Base-by-base conservation (phyloP, 768 basidiomycete species). In the Tubosaeta sp. region DNA sequence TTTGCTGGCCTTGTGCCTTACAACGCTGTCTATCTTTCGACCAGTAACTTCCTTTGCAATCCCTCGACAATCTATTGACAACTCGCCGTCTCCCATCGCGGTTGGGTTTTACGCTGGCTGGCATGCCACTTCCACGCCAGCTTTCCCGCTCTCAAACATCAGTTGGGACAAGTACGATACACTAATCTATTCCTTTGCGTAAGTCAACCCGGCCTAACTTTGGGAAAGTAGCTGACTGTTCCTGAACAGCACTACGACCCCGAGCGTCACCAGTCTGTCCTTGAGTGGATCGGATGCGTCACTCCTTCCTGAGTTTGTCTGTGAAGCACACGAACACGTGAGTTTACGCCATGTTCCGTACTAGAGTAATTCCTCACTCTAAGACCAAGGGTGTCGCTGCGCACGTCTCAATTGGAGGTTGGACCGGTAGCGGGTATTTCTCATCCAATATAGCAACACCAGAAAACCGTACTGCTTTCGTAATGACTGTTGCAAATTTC, bases 91-190 rank as follows among this genome's bases (percentile, higher is more conserved):
- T n/a, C n/a, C n/a, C n/a, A n/a, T 35, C 10, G 34, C n/a, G 2
- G 68, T 76, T 16, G 73, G 79, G 9, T 89, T 84, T 84, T 87
- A 79, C 57, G 77, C 84, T n/a, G 79, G 81, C 36, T 88, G 78
- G 77, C 81, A 87, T 61, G 74, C 78, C 13, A 27, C 2, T 27
- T 27, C 27, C 27, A 66, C 64, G 6, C 60, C 68, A 16, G 73
- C 73, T 1, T 83, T 82, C 57, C 73, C 83, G 4, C 69, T 83
- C 14, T 71, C 73, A 6, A 69, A 73, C 16, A 65, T 89, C 53
- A 78, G 73, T 54, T 89, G 87, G 86, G 67, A 70, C n/a, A 87
- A 86, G 67, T 89, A 87, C 64, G 86, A 79, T n/a, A 74, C 80
- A 14, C 50, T 86, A 41, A 81, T 78, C 13, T 88, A 86, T 65